Base-by-base conservation (phyloP, 108 stramenopile species). In the Skeletonema costatum region DNA sequence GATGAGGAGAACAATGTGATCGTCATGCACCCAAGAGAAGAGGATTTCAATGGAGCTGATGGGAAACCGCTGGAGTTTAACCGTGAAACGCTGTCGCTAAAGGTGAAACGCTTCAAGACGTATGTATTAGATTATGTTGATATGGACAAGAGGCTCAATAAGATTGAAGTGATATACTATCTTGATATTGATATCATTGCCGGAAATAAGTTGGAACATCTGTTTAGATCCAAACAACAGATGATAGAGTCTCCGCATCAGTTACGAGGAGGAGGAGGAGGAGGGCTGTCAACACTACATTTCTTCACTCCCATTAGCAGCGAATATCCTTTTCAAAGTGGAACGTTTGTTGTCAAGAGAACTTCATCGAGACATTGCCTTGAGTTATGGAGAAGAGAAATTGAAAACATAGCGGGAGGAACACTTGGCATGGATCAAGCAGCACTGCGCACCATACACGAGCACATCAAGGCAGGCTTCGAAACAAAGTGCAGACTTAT, bases 101-200 rank as follows among this genome's bases (percentile, higher is more conserved):
- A 81, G 53, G 48, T 68, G 41, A 86, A 86, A 32, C 59, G 86
- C 3, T 86, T 86, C 75, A 86, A 86, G 75, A 86, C 86, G 35
- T 83, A 64, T 58, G 48, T 86, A 32, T 76, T 86, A 71, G 86
- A 86, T 32, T 86, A 86, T 41, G 17, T 84, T 17, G 60, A 53
- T 19, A 71, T 83, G 60, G 79, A 83, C 50, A 32, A 39, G 16
- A 66, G 82, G 14, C 66, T 83, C 9, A 66, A 71, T 36, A n/a
- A 67, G 9, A 79, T 86, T 0, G 48, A 83, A 19, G 63, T 69
- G 25, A 53, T 86, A 1, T 86, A 86, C 42, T 86, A 86, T 60
- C 71, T 86, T 32, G 86, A 86, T 66, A 84, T 86, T 65, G 86
- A 86, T 60, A 81, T 86, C 19, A 56, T 86, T 64, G 86, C 83